Base-by-base conservation (phyloP, 352 stramenopile genomes). In the Phytophthora multivora region DNA sequence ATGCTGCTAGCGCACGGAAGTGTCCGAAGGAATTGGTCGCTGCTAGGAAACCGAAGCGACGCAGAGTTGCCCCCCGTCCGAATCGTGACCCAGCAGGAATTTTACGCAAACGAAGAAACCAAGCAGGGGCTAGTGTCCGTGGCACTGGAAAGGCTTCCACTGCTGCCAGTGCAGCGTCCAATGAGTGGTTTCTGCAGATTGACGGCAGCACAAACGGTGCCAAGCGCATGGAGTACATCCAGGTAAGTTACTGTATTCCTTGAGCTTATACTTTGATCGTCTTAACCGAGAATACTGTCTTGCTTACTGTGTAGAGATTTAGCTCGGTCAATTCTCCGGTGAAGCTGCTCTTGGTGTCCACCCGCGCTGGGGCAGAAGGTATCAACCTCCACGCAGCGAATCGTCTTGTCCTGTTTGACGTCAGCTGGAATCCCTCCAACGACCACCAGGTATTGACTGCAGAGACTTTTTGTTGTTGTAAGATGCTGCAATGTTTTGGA, bases 341-440 rank as follows among this genome's bases (percentile, higher is more conserved):
- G 7, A 86, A 91, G 53, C 60, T 95, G 12, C 65, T 95, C 23
- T 67, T 95, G 11, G 79, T 95, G 23, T 95, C 86, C 5, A 95
- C 86, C 11, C 80, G 83, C 23, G 86, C 86, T 49, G 86, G 86
- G n/a, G 86, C 83, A 13, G 86, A 95, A 66, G 90, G 90, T 16
- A 92, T 97, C 49, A 97, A 97, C 64, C 53, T 97, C 41, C 81
- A 94, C 62, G 88, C 85, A n/a, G 90, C 80, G 2, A 96, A 96
- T 59, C 89, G 90, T 4, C 78, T 97, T n/a, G 85, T 97, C 31
- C 61, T 97, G 6, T 97, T 96, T 47, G 90, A 97, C 45, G 88
- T 95, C 45, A 96, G 89, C 65, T 97, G 90, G 90, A 97, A 97
- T 60, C 90, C 90, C 28, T 96, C 86, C 3, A 90, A 95, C 36